phyloP scores from a whole-genome alignment of 1,284 basidiomycete species.

The Pseudozyma sp. region DNA sequence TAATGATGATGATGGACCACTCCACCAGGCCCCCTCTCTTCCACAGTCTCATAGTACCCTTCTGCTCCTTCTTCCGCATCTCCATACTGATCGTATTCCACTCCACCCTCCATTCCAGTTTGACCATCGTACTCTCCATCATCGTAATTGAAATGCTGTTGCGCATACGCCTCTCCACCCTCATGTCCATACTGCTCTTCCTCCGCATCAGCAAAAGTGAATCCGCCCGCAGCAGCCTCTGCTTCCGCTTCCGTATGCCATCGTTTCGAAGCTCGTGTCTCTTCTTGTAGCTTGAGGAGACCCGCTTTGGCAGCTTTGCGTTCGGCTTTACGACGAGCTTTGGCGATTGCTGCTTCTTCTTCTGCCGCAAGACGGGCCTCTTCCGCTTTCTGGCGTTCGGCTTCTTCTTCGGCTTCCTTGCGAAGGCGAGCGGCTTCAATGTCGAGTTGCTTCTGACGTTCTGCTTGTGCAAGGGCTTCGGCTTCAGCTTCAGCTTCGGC shows the following conservation, averaged over 20 bases:
- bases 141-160: slow-evolving; percentile 25
- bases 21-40: slow-evolving; percentile 36
- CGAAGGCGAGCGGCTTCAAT: slow-evolving; percentile 24
- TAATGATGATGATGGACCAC: slow-evolving; percentile 63
- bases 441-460: slow-evolving; percentile 22
- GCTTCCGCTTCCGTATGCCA: slow-evolving; percentile 59
- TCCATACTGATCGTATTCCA: slow-evolving; percentile 33
- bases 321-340: slow-evolving; percentile 54
- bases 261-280: slow-evolving; percentile 29
- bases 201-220: slow-evolving; percentile 38
- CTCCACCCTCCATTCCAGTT: slow-evolving; percentile 2
- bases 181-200: slow-evolving; percentile 12
- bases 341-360: slow-evolving; percentile 61
- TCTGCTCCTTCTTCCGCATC: slow-evolving; percentile 34
- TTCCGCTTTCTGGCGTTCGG: slow-evolving; percentile 34
- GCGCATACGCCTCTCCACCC: not conserved
- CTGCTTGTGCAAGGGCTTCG: slow-evolving; percentile 17
- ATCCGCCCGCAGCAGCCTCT: slow-evolving; percentile 59
- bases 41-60: slow-evolving; percentile 29
- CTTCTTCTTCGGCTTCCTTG: slow-evolving; percentile 42
- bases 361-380: slow-evolving; percentile 49
- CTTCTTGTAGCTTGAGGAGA: slow-evolving; percentile 39
- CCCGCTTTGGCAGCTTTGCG: slow-evolving; percentile 58
- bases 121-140: slow-evolving; percentile 15
- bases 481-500: slow-evolving; percentile 17